These are phyloP conservation scores for Sugiyamaella mastotermitis DNA, from an alignment of 805 yeast genomes.

Conservation along the genomic window DNA sequence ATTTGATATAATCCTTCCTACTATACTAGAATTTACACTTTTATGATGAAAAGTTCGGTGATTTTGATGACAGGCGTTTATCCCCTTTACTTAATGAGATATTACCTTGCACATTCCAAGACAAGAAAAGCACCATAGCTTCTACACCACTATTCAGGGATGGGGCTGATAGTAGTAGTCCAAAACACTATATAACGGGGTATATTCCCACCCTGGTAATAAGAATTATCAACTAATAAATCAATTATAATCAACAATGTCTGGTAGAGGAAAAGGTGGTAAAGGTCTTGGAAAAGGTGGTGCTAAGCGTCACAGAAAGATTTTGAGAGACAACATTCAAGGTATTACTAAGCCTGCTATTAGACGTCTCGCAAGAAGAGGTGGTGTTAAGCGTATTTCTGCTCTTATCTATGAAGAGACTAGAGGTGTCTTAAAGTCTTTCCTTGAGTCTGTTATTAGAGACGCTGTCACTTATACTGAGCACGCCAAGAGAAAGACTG, in stretches of 20 bases:
- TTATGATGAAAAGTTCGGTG: too few relatives aligned
- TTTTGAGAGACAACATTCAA: slow-evolving; percentile 98
- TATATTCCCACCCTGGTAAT: background rate
- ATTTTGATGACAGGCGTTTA: too few relatives aligned
- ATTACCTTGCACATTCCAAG: too few relatives aligned
- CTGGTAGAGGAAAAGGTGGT: slow-evolving; percentile 95
- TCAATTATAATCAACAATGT: slow-evolving; percentile 15
- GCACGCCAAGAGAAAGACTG: slow-evolving; percentile 99
- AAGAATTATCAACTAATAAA: background rate
- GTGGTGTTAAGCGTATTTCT: slow-evolving; percentile 99
- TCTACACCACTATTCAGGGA: too few relatives aligned
- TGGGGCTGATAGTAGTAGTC: too few relatives aligned
- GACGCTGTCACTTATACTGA: slow-evolving; percentile 99
- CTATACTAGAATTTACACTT: too few relatives aligned
- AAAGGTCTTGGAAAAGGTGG: slow-evolving; percentile 99
- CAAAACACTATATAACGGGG: background rate
- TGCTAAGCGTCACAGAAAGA: slow-evolving; percentile 99
- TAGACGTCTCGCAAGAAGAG: slow-evolving; percentile 99
- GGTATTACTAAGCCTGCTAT: slow-evolving; percentile 99
- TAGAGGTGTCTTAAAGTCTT: slow-evolving; percentile 91
- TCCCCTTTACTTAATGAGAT: too few relatives aligned
- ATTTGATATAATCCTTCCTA: too few relatives aligned
- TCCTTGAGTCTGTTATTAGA: slow-evolving; percentile 95
- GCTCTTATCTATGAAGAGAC: slow-evolving; percentile 98
- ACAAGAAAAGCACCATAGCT: too few relatives aligned